A percentile compares a stretch with the other conserved stretches of the same genome.
Conservation (phyloP, 352 stramenopile genomes). For the Pythium chondricola region DNA sequence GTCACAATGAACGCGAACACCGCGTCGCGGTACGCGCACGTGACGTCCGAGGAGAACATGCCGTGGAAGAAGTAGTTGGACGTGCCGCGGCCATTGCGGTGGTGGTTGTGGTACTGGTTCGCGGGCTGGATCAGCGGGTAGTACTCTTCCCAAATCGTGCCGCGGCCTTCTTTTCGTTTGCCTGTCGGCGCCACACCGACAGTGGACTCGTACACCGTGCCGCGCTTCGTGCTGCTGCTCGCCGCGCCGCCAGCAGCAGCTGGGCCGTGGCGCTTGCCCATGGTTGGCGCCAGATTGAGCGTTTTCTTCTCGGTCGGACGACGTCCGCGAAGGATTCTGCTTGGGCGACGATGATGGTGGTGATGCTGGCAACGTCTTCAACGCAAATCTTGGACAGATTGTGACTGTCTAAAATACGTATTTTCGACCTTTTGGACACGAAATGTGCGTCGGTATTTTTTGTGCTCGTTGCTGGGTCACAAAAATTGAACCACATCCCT, state of each 20-base stretch:
- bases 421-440: not conserved
- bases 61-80: slow-evolving; percentile 85
- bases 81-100: slow-evolving; percentile 61
- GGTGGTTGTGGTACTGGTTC: slow-evolving; percentile 72
- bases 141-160: slow-evolving; percentile 82
- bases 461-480: too few species aligned
- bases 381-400: not conserved
- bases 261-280: slow-evolving; percentile 19
- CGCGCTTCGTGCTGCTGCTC: slow-evolving; percentile 7
- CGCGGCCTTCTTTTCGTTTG: slow-evolving; percentile 16
- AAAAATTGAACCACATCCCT: too few species aligned
- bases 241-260: slow-evolving; percentile 2
- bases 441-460: too few species aligned
- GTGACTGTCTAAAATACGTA: not conserved
- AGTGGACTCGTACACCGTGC: slow-evolving; percentile 24
- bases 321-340: too few species aligned
- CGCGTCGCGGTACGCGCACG: slow-evolving; percentile 77
- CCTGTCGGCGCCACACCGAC: slow-evolving; percentile 13
- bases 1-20: slow-evolving; percentile 76
- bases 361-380: slow-evolving; percentile 3
- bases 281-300: not conserved
- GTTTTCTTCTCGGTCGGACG: not conserved
- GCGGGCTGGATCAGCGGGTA: slow-evolving; percentile 82
- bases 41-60: slow-evolving; percentile 84
- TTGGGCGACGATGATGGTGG: slow-evolving; percentile 1